phyloP scores from a whole-genome alignment of 176 grass and related monocot species.

The Otatea glauca region DNA sequence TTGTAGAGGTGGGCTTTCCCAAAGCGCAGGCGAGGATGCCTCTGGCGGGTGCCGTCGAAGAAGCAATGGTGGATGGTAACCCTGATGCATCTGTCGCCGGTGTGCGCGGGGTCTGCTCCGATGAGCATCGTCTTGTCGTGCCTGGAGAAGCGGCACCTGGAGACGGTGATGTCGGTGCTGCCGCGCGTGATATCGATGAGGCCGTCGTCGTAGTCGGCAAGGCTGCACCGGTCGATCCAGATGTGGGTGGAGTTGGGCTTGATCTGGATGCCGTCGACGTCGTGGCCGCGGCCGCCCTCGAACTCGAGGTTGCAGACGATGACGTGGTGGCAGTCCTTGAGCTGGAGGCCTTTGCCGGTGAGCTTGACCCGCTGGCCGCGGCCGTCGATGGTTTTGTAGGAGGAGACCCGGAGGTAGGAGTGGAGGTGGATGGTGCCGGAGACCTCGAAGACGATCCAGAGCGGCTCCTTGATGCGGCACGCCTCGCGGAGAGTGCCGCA shows the following conservation, averaged over 20 bases:
- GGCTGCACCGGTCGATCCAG: constrained; percentile 78
- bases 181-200: constrained; percentile 78
- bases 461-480: constrained; percentile 58
- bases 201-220: constrained; percentile 79
- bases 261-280: constrained; percentile 82
- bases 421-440: constrained; percentile 68
- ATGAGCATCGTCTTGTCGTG: constrained; percentile 92
- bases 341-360: constrained; percentile 69
- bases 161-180: constrained; percentile 84
- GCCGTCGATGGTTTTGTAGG: constrained; percentile 82
- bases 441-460: constrained; percentile 76
- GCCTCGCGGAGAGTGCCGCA: constrained; percentile 65
- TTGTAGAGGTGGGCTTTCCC: constrained; percentile 90
- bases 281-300: constrained; percentile 70
- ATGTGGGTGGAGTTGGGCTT: constrained; percentile 66
- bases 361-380: constrained; percentile 65
- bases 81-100: constrained; percentile 67
- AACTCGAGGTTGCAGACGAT: constrained; percentile 78
- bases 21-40: constrained; percentile 79
- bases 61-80: constrained; percentile 89
- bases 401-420: constrained; percentile 67
- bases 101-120: constrained; percentile 64
- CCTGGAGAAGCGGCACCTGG: constrained; percentile 65
- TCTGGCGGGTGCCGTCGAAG: constrained; percentile 81
- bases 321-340: constrained; percentile 73